Conservation (phyloP, 176 grass and related monocot genomes). For the Guadua angustifolia region DNA sequence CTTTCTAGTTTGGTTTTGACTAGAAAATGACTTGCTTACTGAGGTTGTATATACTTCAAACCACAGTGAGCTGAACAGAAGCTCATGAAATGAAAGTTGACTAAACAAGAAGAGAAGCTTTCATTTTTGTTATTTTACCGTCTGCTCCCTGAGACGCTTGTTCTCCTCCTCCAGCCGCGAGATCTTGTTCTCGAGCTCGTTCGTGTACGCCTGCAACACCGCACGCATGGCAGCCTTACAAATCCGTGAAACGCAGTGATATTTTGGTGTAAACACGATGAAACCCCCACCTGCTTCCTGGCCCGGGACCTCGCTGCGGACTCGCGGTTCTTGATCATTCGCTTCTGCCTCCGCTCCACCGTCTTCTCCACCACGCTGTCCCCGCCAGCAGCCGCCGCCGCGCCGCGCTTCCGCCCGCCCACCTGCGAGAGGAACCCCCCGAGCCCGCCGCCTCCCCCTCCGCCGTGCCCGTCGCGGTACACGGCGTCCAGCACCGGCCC, state of each 20-base stretch:
- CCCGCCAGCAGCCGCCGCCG: constrained; percentile 29
- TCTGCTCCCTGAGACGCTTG: constrained; percentile 54
- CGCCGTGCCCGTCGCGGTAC: constrained; percentile 43
- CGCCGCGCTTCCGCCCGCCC: constrained; percentile 61
- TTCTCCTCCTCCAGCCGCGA: constrained; percentile 71
- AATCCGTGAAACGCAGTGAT: neutral
- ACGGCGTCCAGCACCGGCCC: constrained; percentile 52
- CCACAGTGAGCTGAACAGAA: neutral
- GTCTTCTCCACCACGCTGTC: constrained; percentile 61
- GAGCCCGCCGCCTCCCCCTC: neutral
- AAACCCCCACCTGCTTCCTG: constrained; percentile 71
- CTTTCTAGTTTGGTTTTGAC: constrained; percentile 26
- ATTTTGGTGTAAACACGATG: neutral
- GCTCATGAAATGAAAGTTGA: constrained; percentile 10
- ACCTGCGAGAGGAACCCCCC: constrained; percentile 45
- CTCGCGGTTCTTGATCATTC: constrained; percentile 99
- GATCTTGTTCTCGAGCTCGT: constrained; percentile 91
- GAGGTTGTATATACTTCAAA: neutral
- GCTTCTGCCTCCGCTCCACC: constrained; percentile 87
- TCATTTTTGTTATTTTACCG: constrained; percentile 35
- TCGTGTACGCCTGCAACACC: constrained; percentile 71
- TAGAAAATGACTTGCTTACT: constrained; percentile 34
- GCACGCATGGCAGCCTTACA: neutral
- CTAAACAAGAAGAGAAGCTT: neutral
- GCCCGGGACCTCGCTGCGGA: constrained; percentile 90